A percentile compares a stretch with the other conserved stretches of the same genome.
Evolutionary conservation across 805 yeast genomes (phyloP).

Genomic region (Pichia paraexigua): DNA sequence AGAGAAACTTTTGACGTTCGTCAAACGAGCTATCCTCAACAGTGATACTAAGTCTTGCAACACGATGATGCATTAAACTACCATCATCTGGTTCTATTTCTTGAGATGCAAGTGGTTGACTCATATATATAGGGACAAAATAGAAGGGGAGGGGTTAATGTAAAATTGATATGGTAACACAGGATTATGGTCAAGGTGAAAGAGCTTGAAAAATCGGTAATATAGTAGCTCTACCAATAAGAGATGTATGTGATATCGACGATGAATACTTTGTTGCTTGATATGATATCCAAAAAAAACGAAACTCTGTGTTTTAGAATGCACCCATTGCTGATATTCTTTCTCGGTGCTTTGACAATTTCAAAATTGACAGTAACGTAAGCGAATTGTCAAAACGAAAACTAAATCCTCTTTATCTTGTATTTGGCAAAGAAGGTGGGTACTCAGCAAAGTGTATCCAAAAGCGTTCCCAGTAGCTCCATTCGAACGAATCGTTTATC

Average conservation of each 20-base stretch:
- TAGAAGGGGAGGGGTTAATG: not conserved
- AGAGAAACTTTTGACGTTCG: slow-evolving; percentile 15
- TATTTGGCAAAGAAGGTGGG: no score
- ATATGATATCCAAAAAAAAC: not conserved
- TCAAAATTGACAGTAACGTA: not conserved
- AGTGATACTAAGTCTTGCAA: slow-evolving; percentile 25
- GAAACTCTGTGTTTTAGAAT: not conserved
- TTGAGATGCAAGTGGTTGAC: not conserved
- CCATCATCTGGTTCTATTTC: slow-evolving; percentile 9
- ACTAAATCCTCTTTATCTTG: no score
- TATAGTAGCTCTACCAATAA: not conserved
- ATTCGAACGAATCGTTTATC: not conserved
- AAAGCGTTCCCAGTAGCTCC: not conserved
- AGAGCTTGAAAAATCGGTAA: no score
- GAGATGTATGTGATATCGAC: not conserved
- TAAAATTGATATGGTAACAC: no score
- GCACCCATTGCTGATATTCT: not conserved
- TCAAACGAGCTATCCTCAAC: slow-evolving; percentile 12
- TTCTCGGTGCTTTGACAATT: not conserved
- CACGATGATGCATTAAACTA: slow-evolving; percentile 17
- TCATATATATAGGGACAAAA: not conserved
- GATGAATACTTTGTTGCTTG: not conserved
- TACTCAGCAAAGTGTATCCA: not conserved
- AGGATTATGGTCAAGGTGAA: no score
- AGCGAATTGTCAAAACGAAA: not conserved